Evolutionary conservation across 2,329 filamentous ascomycete species (phyloP), one percentile per base, ranked within the genome.

Genomic region (Neurospora crassa): DNA sequence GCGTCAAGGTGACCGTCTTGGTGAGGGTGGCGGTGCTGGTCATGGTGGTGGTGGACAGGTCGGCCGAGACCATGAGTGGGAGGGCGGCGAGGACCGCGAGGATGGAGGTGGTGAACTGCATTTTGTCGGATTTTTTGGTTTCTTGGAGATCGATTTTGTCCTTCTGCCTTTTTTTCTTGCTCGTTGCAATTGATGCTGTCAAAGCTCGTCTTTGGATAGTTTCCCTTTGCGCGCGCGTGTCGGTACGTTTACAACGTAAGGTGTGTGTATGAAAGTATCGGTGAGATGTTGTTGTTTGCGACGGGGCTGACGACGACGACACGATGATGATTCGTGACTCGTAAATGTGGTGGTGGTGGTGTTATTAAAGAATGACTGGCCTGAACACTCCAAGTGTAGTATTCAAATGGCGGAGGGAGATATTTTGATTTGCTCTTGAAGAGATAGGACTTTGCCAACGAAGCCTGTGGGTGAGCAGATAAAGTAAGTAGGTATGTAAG

Each of bases 361-460:
- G 42, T 45, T 67, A 40, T 53, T 72, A 69, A 59, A 72, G 76
- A 78, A 76, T 77, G 77, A 75, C 72, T 67, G 75, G 73, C 53
- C 74, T 76, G 77, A 77, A 78, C 76, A 79, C 78, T 75, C 76
- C 76, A 76, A 79, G 4, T 6, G 78, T 78, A 77, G 78, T 77
- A 77, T 72, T 77, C 76, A 75, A 63, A 76, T 75, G 75, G 78
- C 76, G 76, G 79, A 77, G 47, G 73, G 47, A 73, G 72, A 8
- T 29, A 2, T 29, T 29, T 14, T 29, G 45, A 29, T 8, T 72
- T 71, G 71, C 71, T 72, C 72, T 72, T 73, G 75, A 70, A 74
- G 68, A 72, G 74, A 24, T 72, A 73, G 81, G 84, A 85, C 85
- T 87, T 83, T 87, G 85, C 85, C 85, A 87, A 86, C 85, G 85